A percentile compares a stretch with the other conserved stretches of the same genome.
These are phyloP conservation scores for Lachancea thermotolerans DNA, from an alignment of 805 yeast genomes.

Conservation along the genomic window DNA sequence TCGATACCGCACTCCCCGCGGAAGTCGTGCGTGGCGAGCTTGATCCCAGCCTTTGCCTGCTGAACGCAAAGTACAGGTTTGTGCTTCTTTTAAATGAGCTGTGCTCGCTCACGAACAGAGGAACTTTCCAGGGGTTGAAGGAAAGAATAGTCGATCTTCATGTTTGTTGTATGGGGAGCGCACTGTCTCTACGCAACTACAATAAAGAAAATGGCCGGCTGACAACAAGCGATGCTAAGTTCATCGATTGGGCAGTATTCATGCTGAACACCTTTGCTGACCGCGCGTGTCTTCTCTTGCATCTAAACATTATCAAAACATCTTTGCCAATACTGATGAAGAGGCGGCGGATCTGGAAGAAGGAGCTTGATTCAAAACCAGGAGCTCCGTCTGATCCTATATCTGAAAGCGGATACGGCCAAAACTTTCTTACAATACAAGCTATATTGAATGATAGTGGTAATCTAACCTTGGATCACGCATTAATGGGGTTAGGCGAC, in stretches of 20 bases:
- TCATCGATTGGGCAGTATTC: constrained; percentile 42
- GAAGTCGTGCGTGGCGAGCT: constrained; percentile 36
- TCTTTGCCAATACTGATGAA: constrained; percentile 10
- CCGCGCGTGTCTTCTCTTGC: constrained; percentile 40
- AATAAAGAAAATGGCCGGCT: constrained; percentile 17
- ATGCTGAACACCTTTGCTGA: constrained; percentile 49
- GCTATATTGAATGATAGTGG: constrained; percentile 12
- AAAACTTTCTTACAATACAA: constrained; percentile 9
- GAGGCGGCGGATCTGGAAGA: constrained; percentile 7
- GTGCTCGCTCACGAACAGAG: constrained; percentile 42
- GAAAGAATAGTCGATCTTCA: constrained; percentile 44
- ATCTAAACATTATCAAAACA: constrained; percentile 31
- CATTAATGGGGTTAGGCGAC: constrained; percentile 2
- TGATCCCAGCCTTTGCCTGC: constrained; percentile 41
- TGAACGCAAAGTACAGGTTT: constrained; percentile 49
- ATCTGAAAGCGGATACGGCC: constrained; percentile 11
- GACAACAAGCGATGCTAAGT: constrained; percentile 34
- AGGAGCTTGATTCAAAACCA: background rate
- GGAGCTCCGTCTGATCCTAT: constrained; percentile 5
- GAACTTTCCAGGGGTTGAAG: constrained; percentile 41
- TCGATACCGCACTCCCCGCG: constrained; percentile 50
- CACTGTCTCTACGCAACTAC: constrained; percentile 35
- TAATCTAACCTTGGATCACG: constrained; percentile 8
- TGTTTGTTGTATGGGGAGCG: constrained; percentile 43
- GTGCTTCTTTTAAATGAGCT: constrained; percentile 47